A percentile compares a stretch with the other conserved stretches of the same genome.
Evolutionary conservation across 345 rosid genomes (phyloP).

Genomic region (Linum trigynum): DNA sequence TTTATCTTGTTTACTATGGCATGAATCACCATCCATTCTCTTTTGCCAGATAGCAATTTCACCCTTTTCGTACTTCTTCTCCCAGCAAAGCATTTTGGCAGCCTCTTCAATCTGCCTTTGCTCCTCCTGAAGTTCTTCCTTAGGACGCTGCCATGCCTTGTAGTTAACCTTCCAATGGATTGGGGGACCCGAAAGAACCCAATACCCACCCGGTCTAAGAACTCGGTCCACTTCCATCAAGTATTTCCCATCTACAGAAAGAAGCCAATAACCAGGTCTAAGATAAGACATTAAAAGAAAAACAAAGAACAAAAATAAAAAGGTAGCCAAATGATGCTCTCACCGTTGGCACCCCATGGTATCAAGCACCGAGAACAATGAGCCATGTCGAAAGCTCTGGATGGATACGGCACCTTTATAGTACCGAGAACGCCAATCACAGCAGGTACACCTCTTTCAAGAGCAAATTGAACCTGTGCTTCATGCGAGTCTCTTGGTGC

Average conservation of each 20-base stretch:
- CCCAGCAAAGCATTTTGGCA: constrained; percentile 95
- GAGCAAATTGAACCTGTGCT: constrained; percentile 98
- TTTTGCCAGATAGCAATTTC: constrained; percentile 95
- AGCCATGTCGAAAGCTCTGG: constrained; percentile 95
- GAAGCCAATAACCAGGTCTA: constrained; percentile 6
- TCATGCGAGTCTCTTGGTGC: constrained; percentile 99
- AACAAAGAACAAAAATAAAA: not conserved
- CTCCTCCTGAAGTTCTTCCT: constrained; percentile 81
- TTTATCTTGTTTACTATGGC: constrained; percentile 53
- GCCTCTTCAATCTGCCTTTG: constrained; percentile 77
- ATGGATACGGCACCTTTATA: constrained; percentile 81
- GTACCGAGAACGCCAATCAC: constrained; percentile 97
- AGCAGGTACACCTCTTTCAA: constrained; percentile 98
- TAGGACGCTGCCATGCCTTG: constrained; percentile 94
- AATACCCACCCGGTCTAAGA: constrained; percentile 95
- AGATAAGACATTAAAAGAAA: not conserved
- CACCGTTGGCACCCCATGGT: constrained; percentile 95
- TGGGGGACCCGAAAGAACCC: constrained; percentile 97
- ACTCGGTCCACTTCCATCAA: constrained; percentile 96
- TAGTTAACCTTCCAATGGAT: constrained; percentile 84
- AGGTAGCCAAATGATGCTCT: constrained; percentile 15
- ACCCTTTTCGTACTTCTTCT: constrained; percentile 77
- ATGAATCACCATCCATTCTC: constrained; percentile 51
- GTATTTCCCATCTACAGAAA: constrained; percentile 70
- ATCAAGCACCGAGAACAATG: constrained; percentile 98